Evolutionary conservation across 345 rosid genomes (phyloP).

Genomic region (Eutrema yunnanense): DNA sequence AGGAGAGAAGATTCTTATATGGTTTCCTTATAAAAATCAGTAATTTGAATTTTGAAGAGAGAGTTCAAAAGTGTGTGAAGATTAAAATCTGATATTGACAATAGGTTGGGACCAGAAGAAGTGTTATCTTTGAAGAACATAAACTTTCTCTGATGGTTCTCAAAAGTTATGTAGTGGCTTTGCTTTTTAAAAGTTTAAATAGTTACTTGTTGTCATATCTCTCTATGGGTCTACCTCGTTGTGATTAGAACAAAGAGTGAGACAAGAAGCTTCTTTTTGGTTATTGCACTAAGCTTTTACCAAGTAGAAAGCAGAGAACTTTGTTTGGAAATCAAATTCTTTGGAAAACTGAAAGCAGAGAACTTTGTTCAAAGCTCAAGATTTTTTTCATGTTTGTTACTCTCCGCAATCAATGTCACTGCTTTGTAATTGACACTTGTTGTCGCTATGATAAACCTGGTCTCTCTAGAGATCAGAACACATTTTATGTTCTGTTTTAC

Average conservation of each 20-base stretch:
- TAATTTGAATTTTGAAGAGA: not conserved
- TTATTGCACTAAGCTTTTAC: not conserved
- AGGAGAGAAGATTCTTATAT: not conserved
- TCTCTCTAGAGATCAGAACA: not conserved
- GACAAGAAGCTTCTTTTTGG: not conserved
- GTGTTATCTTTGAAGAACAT: not conserved
- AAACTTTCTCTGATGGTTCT: not conserved
- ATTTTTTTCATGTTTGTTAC: not conserved
- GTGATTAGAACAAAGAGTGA: not conserved
- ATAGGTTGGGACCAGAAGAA: slow-evolving; percentile 11
- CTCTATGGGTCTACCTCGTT: not conserved
- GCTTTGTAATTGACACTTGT: not conserved
- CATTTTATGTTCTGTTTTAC: not conserved
- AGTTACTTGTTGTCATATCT: not conserved
- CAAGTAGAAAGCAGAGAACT: not conserved
- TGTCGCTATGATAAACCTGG: not conserved
- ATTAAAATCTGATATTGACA: slow-evolving; percentile 9
- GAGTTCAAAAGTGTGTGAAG: not conserved
- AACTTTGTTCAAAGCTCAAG: not conserved
- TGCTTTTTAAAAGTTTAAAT: not conserved
- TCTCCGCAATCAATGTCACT: not conserved
- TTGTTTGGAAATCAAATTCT: not conserved
- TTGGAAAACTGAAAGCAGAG: not conserved
- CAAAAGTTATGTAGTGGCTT: not conserved
- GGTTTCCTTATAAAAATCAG: not conserved